A percentile compares a stretch with the other conserved stretches of the same genome.
Evolutionary conservation across 331 rosid genomes (phyloP).

Genomic region (Saraca asoca): DNA sequence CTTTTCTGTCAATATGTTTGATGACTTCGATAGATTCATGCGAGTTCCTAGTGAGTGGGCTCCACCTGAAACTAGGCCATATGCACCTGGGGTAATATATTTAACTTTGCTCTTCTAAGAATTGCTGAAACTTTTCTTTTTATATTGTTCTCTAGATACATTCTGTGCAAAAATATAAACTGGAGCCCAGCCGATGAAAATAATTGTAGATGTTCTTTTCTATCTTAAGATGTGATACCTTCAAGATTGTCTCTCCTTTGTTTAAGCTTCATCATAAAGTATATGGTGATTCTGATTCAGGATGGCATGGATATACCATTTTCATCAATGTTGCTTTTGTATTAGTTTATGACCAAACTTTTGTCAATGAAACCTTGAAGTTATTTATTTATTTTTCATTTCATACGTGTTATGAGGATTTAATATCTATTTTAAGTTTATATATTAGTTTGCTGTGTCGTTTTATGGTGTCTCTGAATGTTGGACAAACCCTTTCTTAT

Average conservation of each 20-base stretch:
- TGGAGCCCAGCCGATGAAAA: not conserved
- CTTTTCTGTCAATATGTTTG: conserved; percentile 62
- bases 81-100: conserved; percentile 61
- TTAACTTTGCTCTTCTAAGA: not conserved
- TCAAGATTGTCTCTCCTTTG: not conserved
- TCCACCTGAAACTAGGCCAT: conserved; percentile 58
- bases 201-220: not conserved
- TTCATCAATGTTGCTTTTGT: not conserved
- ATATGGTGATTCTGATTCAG: not conserved
- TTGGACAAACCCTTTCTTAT: not conserved
- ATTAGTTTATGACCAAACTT: not conserved
- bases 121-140: not conserved
- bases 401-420: not conserved
- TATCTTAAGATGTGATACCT: not conserved
- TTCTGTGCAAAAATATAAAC: not conserved
- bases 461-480: not conserved
- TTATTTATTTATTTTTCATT: not conserved
- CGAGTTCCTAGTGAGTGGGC: conserved; percentile 74
- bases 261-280: not conserved
- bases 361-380: not conserved
- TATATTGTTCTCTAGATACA: not conserved
- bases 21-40: conserved; percentile 64
- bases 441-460: not conserved
- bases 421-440: not conserved
- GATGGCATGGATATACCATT: not conserved